Conservation (phyloP, 2,329 filamentous ascomycete species). For the Myriosclerotinia duriaeana region DNA sequence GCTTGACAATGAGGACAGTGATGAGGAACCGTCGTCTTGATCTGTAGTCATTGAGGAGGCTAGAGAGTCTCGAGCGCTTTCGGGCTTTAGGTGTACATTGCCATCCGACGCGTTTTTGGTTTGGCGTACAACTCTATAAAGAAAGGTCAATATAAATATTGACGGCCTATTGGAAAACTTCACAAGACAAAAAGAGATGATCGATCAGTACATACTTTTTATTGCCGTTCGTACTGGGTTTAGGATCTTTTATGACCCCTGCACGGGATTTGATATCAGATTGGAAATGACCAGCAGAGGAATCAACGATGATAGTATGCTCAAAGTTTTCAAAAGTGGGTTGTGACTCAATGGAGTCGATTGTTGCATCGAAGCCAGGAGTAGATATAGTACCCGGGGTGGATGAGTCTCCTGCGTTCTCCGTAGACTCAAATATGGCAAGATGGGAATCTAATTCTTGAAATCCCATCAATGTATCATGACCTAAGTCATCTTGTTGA, state of each 20-base stretch:
- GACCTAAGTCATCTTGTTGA: constrained; percentile 34
- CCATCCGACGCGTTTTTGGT: constrained; percentile 33
- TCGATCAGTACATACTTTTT: constrained; percentile 36
- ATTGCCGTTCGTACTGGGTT: constrained; percentile 28
- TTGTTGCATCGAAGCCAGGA: constrained; percentile 33
- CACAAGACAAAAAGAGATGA: constrained; percentile 18
- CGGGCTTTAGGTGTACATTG: constrained; percentile 37
- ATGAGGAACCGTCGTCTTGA: constrained; percentile 49
- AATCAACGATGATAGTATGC: constrained; percentile 37
- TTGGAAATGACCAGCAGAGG: constrained; percentile 27
- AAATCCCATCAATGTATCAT: constrained; percentile 42
- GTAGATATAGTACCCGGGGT: constrained; percentile 38
- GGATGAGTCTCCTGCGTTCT: constrained; percentile 35
- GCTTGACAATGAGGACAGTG: constrained; percentile 56
- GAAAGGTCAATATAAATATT: constrained; percentile 31
- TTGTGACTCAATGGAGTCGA: constrained; percentile 28
- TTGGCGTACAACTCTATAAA: constrained; percentile 32
- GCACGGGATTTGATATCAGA: constrained; percentile 28
- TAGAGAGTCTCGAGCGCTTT: constrained; percentile 46
- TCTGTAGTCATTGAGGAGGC: constrained; percentile 57
- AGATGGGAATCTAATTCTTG: constrained; percentile 43
- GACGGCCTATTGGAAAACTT: not conserved
- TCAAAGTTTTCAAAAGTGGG: constrained; percentile 29
- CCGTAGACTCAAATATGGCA: constrained; percentile 40
- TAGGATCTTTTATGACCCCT: constrained; percentile 28